phyloP scores from a whole-genome alignment of 768 basidiomycete genomes.

The Russula dissimulans region DNA sequence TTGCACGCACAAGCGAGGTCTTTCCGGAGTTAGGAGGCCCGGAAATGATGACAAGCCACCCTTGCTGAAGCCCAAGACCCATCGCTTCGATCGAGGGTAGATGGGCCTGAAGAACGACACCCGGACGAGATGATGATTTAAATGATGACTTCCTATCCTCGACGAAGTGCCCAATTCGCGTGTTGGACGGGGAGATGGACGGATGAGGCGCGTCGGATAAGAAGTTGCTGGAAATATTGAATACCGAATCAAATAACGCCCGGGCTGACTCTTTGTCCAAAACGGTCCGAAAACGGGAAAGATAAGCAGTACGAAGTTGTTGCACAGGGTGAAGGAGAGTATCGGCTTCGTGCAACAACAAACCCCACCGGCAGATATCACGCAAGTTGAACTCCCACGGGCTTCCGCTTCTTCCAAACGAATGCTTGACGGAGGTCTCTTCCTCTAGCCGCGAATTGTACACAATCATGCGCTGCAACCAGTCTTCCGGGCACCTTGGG shows the following conservation, averaged over 20 bases:
- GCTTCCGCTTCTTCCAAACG: constrained; percentile 69
- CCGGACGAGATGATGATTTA: constrained; percentile 30
- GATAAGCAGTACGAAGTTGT: constrained; percentile 64
- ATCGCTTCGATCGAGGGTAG: constrained; percentile 63
- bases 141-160: constrained; percentile 28
- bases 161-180: constrained; percentile 63
- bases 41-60: constrained; percentile 85
- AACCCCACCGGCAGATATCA: constrained; percentile 86
- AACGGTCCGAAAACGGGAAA: constrained; percentile 75
- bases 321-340: constrained; percentile 43
- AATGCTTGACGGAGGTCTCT: constrained; percentile 50
- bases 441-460: constrained; percentile 69
- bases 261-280: constrained; percentile 51
- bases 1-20: constrained; percentile 55
- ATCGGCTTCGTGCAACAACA: constrained; percentile 34
- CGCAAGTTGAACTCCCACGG: constrained; percentile 99
- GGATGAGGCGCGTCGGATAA: constrained; percentile 28
- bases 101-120: constrained; percentile 51
- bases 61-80: constrained; percentile 60
- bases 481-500: constrained; percentile 43
- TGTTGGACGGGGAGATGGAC: constrained; percentile 36
- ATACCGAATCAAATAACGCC: constrained; percentile 45
- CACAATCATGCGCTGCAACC: constrained; percentile 65
- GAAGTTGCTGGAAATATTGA: constrained; percentile 27
- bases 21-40: constrained; percentile 73